phyloP scores from a whole-genome alignment of 129 eudicot species.

The Escallonia herrerae region DNA sequence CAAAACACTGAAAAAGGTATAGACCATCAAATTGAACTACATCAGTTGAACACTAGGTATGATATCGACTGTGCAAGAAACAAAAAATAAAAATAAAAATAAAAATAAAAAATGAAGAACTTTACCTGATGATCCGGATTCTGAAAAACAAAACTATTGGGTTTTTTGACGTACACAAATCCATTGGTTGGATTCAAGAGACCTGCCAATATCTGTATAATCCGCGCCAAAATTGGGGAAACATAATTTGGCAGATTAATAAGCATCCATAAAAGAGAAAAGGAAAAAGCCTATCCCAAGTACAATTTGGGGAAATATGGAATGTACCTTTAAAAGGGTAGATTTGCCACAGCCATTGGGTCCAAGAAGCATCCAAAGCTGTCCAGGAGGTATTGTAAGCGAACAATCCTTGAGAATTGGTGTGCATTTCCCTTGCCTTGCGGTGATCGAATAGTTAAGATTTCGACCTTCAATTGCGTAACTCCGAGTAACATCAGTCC shows the following conservation, averaged over 20 bases:
- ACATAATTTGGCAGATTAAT: neutral
- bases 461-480: constrained; percentile 59
- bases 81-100: too few species aligned
- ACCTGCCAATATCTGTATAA: constrained; percentile 73
- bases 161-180: constrained; percentile 56
- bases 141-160: constrained; percentile 83
- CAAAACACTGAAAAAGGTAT: too few species aligned
- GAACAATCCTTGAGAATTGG: constrained; percentile 71
- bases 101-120: too few species aligned
- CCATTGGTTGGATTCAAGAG: constrained; percentile 66
- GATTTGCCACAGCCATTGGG: constrained; percentile 97
- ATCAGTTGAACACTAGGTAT: too few species aligned
- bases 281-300: neutral
- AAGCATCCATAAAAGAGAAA: neutral
- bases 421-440: constrained; percentile 32
- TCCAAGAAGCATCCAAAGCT: constrained; percentile 97
- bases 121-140: constrained; percentile 94
- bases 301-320: neutral
- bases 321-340: constrained; percentile 69
- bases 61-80: too few species aligned
- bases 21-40: too few species aligned
- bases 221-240: neutral
- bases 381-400: constrained; percentile 65
- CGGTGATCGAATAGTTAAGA: constrained; percentile 48
- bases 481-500: constrained; percentile 26